phyloP scores from a whole-genome alignment of 225 moss, liverwort and hornwort species.

The Rhytidiadelphus loreus region DNA sequence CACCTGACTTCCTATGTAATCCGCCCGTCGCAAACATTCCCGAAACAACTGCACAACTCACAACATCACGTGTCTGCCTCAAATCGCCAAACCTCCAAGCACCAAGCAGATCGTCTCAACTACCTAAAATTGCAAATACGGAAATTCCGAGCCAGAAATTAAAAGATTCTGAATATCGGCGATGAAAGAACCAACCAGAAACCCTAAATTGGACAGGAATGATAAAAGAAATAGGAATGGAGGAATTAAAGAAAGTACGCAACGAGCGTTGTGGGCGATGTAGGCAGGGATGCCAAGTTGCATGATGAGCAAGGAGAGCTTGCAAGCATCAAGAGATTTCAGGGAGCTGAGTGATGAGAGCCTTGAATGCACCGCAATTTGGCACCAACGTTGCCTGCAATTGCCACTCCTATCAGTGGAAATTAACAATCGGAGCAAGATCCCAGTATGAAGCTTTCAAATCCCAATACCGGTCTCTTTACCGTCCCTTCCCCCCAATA shows the following conservation, averaged over 20 bases:
- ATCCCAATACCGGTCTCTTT: background rate
- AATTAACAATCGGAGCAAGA: background rate
- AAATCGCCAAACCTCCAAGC: background rate
- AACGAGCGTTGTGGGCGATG: constrained; percentile 64
- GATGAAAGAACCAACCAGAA: background rate
- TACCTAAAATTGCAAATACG: background rate
- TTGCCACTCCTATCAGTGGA: background rate
- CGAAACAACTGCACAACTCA: constrained; percentile 50
- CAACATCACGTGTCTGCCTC: background rate
- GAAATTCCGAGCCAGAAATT: background rate
- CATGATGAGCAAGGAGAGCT: background rate
- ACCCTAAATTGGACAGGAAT: background rate
- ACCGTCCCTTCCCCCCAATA: too few relatives aligned
- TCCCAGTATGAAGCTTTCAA: background rate
- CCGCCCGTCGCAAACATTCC: constrained; percentile 71
- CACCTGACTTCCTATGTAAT: constrained; percentile 66
- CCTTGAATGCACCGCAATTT: background rate
- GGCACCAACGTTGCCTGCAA: background rate
- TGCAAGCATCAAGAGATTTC: background rate
- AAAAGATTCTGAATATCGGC: background rate
- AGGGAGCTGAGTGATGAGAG: background rate
- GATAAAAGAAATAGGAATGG: background rate
- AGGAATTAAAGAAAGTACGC: constrained; percentile 14
- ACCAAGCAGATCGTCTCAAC: background rate
- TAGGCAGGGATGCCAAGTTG: constrained; percentile 54